phyloP scores from a whole-genome alignment of 2,329 filamentous ascomycete species.

The Fusarium subglutinans region DNA sequence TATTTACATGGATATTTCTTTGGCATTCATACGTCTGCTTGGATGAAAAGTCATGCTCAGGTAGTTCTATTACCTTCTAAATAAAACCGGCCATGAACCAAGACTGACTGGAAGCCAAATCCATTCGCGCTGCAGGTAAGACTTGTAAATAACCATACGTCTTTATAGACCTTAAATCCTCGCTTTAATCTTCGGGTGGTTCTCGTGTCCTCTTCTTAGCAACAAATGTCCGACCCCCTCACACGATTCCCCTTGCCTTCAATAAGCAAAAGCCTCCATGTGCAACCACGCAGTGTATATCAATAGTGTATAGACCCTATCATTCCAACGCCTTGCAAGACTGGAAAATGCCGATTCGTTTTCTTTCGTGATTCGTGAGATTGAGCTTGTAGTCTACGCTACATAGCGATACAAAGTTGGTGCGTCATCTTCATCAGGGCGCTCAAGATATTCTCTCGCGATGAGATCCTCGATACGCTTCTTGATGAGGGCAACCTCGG shows the following conservation, averaged over 20 bases:
- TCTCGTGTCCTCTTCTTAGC: background rate
- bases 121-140: background rate
- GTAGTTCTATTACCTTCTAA: background rate
- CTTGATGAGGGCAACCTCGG: constrained; percentile 81
- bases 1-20: background rate
- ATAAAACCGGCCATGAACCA: background rate
- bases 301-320: constrained; percentile 19
- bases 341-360: constrained; percentile 18
- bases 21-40: background rate
- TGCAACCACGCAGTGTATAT: constrained; percentile 27
- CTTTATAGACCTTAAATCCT: background rate
- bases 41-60: background rate
- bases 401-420: constrained; percentile 76
- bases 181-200: background rate
- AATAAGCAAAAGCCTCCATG: constrained; percentile 6
- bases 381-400: constrained; percentile 57
- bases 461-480: constrained; percentile 82
- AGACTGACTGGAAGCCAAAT: background rate
- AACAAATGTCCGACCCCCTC: background rate
- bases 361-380: constrained; percentile 39
- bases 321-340: constrained; percentile 38
- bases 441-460: constrained; percentile 79
- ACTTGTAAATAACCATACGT: background rate
- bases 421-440: constrained; percentile 71
- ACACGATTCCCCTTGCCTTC: background rate